Evolutionary conservation across 2,329 filamentous ascomycete genomes (phyloP).

Genomic region (Emmonsiellopsis sp.): DNA sequence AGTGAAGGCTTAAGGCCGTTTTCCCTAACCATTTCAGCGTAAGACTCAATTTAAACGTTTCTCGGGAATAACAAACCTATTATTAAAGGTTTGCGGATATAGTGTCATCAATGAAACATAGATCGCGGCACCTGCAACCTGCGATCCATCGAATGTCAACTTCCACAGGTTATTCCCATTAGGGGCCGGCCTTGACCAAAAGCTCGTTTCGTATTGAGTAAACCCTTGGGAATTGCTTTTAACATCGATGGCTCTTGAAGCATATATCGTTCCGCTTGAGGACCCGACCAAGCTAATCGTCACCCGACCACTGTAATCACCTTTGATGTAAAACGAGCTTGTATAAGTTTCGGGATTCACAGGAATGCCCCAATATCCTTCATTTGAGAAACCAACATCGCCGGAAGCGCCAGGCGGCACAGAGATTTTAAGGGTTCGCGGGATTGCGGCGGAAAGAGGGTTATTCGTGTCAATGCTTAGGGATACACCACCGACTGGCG

Average conservation of each 20-base stretch:
- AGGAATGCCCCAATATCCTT: constrained; percentile 27
- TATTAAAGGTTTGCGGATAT: constrained; percentile 53
- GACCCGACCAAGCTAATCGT: constrained; percentile 21
- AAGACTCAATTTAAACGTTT: constrained; percentile 16
- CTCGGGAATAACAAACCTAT: constrained; percentile 18
- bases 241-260: constrained; percentile 19
- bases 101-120: constrained; percentile 52
- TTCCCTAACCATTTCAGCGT: constrained; percentile 8
- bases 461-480: constrained; percentile 18
- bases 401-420: constrained; percentile 15
- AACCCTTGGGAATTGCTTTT: constrained; percentile 14
- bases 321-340: constrained; percentile 25
- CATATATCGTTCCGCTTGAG: constrained; percentile 17
- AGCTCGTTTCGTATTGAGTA: constrained; percentile 14
- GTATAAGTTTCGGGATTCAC: constrained; percentile 20
- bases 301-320: constrained; percentile 19
- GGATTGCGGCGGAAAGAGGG: constrained; percentile 21
- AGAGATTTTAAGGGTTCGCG: constrained; percentile 19
- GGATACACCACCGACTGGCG: constrained; percentile 17
- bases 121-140: constrained; percentile 36
- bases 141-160: constrained; percentile 42
- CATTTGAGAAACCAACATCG: constrained; percentile 36
- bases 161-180: constrained; percentile 46
- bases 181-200: constrained; percentile 16
- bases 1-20: constrained; percentile 53